Evolutionary conservation across 257 asterid genomes (phyloP), one percentile per base, ranked within the genome.

Genomic region (Echites panduratus): DNA sequence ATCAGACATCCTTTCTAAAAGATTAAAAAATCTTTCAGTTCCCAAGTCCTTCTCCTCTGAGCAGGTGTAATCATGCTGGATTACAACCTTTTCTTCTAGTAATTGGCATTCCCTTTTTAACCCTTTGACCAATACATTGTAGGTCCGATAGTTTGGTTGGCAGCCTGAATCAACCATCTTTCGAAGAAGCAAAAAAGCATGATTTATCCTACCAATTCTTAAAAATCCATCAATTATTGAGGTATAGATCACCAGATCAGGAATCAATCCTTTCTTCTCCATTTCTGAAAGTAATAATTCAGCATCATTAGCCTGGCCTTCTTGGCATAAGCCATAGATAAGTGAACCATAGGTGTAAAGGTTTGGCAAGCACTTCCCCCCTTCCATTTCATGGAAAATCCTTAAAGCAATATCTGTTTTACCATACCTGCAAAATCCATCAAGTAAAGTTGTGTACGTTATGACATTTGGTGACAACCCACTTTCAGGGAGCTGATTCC

Each of bases 171-270:
- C 66, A 68, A 89, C 75, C 97, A 91, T 91, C 75, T 75, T 81
- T 63, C 49, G 79, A 83, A 91, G 90, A 77, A 87, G 83, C 26
- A 76, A 83, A 79, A 93, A 87, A 26, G 96, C 97, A 81, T 74
- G 86, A 73, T 83, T 84, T 70, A 88, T 70, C 79, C 88, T 87
- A 82, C 89, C 90, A 27, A 82, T 71, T 76, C 79, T 77, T 59
- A 87, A 91, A 76, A 84, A 87, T 29, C 98, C 98, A 81, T 88
- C 86, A 41, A 91, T 88, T 75, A 93, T 70, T 64, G 96, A 87
- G 19, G 97, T 88, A 85, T 87, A 93, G 5, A 93, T 86, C 70
- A 93, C 96, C 80, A 75, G 78, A 76, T 91, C 97, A 56, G 97
- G 96, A 70, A 74, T 73, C 72, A 91, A 74, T 35, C 86, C 89